Base-by-base conservation (phyloP, 1,139 yeast species). In the Diutina catenulata region DNA sequence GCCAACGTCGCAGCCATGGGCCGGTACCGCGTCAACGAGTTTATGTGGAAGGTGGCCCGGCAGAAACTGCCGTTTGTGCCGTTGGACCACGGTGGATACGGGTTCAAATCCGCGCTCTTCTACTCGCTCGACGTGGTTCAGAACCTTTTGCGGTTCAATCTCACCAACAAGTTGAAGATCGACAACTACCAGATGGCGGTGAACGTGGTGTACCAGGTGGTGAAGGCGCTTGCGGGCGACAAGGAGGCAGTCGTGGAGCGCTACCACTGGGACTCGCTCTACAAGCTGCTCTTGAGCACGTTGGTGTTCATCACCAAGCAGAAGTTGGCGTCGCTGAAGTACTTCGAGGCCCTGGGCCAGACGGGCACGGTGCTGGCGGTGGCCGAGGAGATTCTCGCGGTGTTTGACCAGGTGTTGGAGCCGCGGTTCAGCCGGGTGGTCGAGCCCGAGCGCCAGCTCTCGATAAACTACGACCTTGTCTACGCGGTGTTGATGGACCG, bases 1-100 rank as follows among this genome's bases (percentile, higher is more conserved):
- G 41, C 52, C 4, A 41, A 47, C 4, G 38, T 52, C n/a, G 44
- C 48, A 4, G 42, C 42, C 10, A 42, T 59, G 4, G 41, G 48
- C 8, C 41, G 47, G 1, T 50, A 46, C 27, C 51, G 50, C 20
- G 59, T 67, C 18, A 55, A 66, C 40, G 71, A 65, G 43, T 57
- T 53, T 42, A 55, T 55, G 38, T 64, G 69, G 67, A 66, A 65
- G 42, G 45, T 65, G 35, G 61, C 68, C 37, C 71, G 61, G 42
- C 71, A 65, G 38, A 57, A 55, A 39, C 32, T 44, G 5, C 70
- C 71, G 1, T 44, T 61, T 14, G 47, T 66, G 2, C 65, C 65
- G 3, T 47, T 47, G 16, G 55, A 53, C 39, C 38, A 45, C 2
- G 55, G 47, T 2, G 45, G 50, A 6, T 49, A 45, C 19, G 62